These are phyloP conservation scores for Apiospora hydei DNA, from an alignment of 2,329 filamentous ascomycete genomes.

Conservation along the genomic window DNA sequence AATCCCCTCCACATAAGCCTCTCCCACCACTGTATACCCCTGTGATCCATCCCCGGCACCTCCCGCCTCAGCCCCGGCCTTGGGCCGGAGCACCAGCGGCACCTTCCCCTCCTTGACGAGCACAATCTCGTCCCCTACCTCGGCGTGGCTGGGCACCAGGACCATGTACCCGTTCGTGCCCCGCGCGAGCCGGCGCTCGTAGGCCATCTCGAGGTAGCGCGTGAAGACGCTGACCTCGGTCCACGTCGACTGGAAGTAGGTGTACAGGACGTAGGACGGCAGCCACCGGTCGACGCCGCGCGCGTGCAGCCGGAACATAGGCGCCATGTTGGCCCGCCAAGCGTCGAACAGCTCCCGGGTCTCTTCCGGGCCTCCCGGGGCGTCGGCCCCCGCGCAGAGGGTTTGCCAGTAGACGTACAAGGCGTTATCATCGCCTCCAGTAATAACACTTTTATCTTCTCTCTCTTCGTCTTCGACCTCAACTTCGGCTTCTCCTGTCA, in stretches of 20 bases:
- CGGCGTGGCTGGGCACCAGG: constrained; percentile 9
- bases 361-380: neutral
- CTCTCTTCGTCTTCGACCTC: no score
- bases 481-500: neutral
- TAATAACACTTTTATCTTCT: neutral
- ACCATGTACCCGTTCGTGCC: constrained; percentile 22
- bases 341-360: constrained; percentile 2
- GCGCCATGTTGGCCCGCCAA: constrained; percentile 5
- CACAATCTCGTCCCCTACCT: constrained; percentile 19
- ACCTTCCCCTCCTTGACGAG: constrained; percentile 17
- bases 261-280: neutral
- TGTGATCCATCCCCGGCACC: no score
- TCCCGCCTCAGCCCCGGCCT: neutral
- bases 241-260: constrained; percentile 22
- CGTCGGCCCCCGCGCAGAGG: constrained; percentile 20
- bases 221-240: constrained; percentile 18
- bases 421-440: neutral
- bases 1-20: constrained; percentile 23
- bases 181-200: constrained; percentile 22
- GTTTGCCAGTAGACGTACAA: constrained; percentile 23
- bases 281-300: neutral
- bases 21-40: constrained; percentile 20
- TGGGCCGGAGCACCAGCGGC: constrained; percentile 21
- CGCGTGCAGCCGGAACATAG: neutral
- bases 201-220: constrained; percentile 24